Percentiles rank a stretch among this genome's conserved stretches.
phyloP scores from a whole-genome alignment of 164 flowering plant species.

The Tinospora cordifolia region DNA sequence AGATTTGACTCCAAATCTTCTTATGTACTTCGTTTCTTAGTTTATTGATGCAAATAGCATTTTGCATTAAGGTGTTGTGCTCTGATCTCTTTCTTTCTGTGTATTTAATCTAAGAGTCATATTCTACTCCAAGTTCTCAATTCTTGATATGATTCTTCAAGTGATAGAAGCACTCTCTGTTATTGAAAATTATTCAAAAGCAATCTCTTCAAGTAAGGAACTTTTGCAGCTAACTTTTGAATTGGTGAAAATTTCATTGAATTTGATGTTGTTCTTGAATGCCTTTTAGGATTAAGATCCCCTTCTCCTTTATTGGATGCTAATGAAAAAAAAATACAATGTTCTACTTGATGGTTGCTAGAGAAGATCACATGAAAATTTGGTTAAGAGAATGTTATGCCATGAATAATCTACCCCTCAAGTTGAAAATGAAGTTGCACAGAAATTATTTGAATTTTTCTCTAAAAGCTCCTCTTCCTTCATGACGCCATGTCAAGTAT shows the following conservation, averaged over 20 bases:
- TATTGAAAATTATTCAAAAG: constrained; percentile 46
- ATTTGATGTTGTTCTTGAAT: not conserved
- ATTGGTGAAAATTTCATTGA: not conserved
- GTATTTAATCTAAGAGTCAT: not conserved
- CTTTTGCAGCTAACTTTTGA: constrained; percentile 35
- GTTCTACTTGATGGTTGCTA: not conserved
- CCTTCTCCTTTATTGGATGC: not conserved
- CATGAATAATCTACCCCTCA: too few relatives aligned
- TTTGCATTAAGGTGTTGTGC: not conserved
- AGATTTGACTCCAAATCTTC: not conserved
- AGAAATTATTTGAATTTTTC: not conserved
- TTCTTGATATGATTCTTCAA: constrained; percentile 69
- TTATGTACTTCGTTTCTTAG: not conserved
- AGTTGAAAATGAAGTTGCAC: not conserved
- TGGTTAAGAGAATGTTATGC: not conserved
- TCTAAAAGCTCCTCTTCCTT: not conserved
- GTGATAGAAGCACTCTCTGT: constrained; percentile 71
- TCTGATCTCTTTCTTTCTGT: not conserved
- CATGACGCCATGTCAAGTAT: constrained; percentile 39
- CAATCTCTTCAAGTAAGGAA: constrained; percentile 54
- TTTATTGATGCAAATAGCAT: not conserved
- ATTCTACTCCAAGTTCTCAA: constrained; percentile 47
- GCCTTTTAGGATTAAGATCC: not conserved
- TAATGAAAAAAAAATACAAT: not conserved
- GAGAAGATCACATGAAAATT: not conserved